Evolutionary conservation across 192 early-diverging fungal genomes (phyloP).

Genomic region (Dimargaris xerosporica): DNA sequence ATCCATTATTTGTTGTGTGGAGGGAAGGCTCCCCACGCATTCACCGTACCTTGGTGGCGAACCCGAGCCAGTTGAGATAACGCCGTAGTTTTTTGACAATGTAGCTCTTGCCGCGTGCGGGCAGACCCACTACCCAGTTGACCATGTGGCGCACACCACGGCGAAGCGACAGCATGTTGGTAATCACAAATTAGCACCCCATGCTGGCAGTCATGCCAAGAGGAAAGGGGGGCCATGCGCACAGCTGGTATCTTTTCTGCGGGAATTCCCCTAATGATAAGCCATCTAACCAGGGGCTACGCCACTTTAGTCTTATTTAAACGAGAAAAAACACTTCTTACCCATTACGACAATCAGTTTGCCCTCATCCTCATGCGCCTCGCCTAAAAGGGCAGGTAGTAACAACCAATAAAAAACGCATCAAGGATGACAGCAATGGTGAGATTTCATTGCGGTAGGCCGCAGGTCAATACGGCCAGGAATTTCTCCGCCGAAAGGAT

Average conservation of each 20-base stretch:
- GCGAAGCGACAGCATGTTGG: no score
- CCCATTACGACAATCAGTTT: conserved; percentile 94
- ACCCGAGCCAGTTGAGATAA: conserved; percentile 70
- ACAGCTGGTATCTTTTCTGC: conserved; percentile 2
- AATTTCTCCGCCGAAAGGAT: neutral
- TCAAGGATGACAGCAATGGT: neutral
- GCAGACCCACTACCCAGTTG: conserved; percentile 57
- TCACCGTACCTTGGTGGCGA: conserved; percentile 47
- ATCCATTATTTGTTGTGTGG: no score
- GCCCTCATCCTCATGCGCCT: conserved; percentile 52
- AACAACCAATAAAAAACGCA: neutral
- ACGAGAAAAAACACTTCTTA: no score
- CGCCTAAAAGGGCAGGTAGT: neutral
- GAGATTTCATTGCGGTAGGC: neutral
- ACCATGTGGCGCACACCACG: no score
- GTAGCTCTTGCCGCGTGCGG: conserved; percentile 89
- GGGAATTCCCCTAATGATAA: neutral
- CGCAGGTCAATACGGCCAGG: neutral
- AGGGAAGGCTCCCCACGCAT: no score
- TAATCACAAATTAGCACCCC: neutral
- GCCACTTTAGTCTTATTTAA: no score
- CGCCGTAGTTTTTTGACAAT: conserved; percentile 90
- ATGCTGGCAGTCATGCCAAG: neutral
- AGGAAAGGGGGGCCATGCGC: neutral
- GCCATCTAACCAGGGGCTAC: conserved; percentile 6